phyloP scores from a whole-genome alignment of 2,329 filamentous ascomycete species.

The Aspergillus novofumigatus region DNA sequence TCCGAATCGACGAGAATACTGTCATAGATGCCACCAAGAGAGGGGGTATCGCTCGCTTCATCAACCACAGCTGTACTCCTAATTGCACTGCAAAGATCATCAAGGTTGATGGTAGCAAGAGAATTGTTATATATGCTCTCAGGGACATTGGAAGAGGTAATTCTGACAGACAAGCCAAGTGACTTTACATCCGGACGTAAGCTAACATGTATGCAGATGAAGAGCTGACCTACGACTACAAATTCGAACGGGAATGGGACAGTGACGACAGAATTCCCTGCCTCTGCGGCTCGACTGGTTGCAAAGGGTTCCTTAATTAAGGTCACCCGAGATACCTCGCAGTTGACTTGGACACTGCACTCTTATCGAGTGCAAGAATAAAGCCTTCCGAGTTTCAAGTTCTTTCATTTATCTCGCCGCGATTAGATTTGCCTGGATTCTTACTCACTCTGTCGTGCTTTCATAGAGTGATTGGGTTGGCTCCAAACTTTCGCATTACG shows the following conservation, averaged over 20 bases:
- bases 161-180: slow-evolving; percentile 36
- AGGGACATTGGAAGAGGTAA: slow-evolving; percentile 92
- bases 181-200: not conserved
- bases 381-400: not conserved
- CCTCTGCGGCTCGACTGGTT: slow-evolving; percentile 90
- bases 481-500: slow-evolving; percentile 4
- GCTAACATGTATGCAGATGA: slow-evolving; percentile 62
- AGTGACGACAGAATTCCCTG: slow-evolving; percentile 95
- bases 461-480: not conserved
- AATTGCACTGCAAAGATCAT: slow-evolving; percentile 99
- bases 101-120: slow-evolving; percentile 94
- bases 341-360: not conserved
- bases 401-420: slow-evolving; percentile 1
- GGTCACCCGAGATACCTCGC: not conserved
- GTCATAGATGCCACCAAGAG: slow-evolving; percentile 98
- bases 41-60: slow-evolving; percentile 95
- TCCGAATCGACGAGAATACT: slow-evolving; percentile 95
- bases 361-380: not conserved
- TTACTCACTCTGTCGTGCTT: not conserved
- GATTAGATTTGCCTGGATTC: not conserved
- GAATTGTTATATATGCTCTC: slow-evolving; percentile 97
- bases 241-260: slow-evolving; percentile 96
- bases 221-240: slow-evolving; percentile 99
- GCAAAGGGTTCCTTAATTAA: slow-evolving; percentile 98
- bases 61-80: slow-evolving; percentile 95